phyloP scores from a whole-genome alignment of 2,329 filamentous ascomycete species.

The Xylaria sp. region DNA sequence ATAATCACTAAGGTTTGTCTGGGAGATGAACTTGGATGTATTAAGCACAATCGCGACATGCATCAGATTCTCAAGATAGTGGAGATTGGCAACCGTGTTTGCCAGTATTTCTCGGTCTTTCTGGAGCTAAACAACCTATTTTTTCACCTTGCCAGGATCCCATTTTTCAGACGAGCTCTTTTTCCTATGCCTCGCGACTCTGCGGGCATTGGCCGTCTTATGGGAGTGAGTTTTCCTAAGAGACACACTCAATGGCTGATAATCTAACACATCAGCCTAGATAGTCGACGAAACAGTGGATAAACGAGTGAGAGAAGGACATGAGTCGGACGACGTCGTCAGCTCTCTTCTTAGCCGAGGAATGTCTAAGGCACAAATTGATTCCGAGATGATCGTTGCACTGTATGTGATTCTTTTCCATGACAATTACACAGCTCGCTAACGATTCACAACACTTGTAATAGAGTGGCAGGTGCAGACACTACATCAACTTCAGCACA shows the following conservation, averaged over 20 bases:
- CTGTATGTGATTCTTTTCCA: background rate
- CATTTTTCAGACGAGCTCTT: background rate
- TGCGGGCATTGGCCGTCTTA: background rate
- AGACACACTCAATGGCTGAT: too few species aligned
- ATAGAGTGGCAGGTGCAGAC: background rate
- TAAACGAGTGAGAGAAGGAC: too few species aligned
- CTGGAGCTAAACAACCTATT: background rate
- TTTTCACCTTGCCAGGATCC: background rate
- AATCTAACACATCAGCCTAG: too few species aligned
- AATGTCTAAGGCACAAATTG: background rate
- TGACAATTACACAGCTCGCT: background rate
- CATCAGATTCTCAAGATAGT: background rate
- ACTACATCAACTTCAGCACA: background rate
- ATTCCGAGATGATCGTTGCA: background rate
- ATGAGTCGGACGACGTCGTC: background rate
- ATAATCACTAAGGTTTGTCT: background rate
- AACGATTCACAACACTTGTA: background rate
- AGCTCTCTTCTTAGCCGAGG: background rate
- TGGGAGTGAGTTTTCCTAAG: background rate
- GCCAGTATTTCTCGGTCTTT: background rate
- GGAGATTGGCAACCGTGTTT: background rate
- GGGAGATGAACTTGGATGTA: background rate
- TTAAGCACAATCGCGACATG: background rate
- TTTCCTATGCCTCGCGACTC: background rate
- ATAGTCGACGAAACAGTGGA: too few species aligned